phyloP scores from a whole-genome alignment of 106 monocot species.

The Apostasia ramifera region DNA sequence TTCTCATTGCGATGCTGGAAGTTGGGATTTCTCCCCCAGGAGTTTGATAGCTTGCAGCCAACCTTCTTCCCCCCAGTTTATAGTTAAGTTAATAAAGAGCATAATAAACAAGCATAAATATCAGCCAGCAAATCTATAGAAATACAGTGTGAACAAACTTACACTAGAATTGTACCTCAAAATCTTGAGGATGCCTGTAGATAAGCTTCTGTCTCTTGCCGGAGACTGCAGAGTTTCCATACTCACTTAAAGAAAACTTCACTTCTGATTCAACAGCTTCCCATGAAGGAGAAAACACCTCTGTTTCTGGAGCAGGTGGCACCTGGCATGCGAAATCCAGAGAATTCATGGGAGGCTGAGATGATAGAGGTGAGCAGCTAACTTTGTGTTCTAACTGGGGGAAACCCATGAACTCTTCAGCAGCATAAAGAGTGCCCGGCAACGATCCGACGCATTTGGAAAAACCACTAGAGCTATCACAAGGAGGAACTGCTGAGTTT shows the following conservation, averaged over 20 bases:
- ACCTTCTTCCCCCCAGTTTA: conserved; percentile 17
- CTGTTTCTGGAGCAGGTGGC: not conserved
- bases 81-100: not conserved
- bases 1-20: conserved; percentile 19
- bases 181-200: conserved; percentile 10
- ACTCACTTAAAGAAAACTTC: conserved; percentile 13
- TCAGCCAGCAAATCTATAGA: no score
- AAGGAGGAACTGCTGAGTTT: not conserved
- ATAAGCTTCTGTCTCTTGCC: not conserved
- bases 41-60: conserved; percentile 11
- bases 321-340: not conserved
- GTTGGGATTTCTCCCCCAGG: conserved; percentile 10
- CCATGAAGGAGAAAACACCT: not conserved
- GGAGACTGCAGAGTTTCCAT: conserved; percentile 9
- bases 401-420: conserved; percentile 31
- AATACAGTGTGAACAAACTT: no score
- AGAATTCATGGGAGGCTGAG: conserved; percentile 5
- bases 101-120: no score
- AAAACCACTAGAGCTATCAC: not conserved
- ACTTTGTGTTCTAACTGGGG: conserved; percentile 26
- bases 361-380: not conserved
- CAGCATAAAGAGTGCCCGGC: conserved; percentile 27
- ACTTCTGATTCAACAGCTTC: conserved; percentile 21
- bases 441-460: conserved; percentile 24
- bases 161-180: not conserved